Evolutionary conservation across 140 eudicot genomes (phyloP), one percentile per base, ranked within the genome.

Genomic region (Anethum foeniculum): DNA sequence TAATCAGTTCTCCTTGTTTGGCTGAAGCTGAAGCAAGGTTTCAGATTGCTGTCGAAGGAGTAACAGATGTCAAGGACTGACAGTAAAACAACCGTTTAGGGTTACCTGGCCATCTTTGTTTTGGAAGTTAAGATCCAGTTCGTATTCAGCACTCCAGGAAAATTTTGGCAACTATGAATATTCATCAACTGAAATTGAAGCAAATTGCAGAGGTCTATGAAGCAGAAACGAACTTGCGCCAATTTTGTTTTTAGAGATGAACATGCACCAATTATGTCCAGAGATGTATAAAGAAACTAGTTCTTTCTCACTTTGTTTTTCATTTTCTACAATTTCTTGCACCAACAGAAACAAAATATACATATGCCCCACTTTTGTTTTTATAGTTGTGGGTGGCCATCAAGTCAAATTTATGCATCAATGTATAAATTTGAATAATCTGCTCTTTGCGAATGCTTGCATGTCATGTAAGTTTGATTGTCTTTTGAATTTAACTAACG

Each of bases 1-100:
- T 94, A 9, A 89, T 94, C 73, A 92, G 98, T 83, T 94, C 98
- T 5, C 98, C 98, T 19, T 94, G 97, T 85, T 86, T 94, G 82
- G 92, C 98, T 30, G 98, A 94, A 85, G 98, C 97, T 27, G 98
- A 92, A 89, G 98, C 98, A 4, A 85, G 98, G 82, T 92, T 94
- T 82, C 97, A 90, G 84, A 94, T 94, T 34, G 84, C 89, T 49
- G n/a, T 84, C 2, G 98, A 94, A 83, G 98, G 96, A 58, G 97
- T 94, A 25, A 88, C 94, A 65, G 97, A 94, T 82, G 97, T 86
- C 16, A 92, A 94, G 80, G 98, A 94, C 83, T 92, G 83, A 89
- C 8, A 23, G 34, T 36, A 1, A 19, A 21, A n/a, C 52, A 39
- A 72, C 13, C 0, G 5, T 72, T 41, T 39, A 16, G 34, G 32